Conservation (phyloP, 2,329 filamentous ascomycete genomes). For the Diaporthe capsici region DNA sequence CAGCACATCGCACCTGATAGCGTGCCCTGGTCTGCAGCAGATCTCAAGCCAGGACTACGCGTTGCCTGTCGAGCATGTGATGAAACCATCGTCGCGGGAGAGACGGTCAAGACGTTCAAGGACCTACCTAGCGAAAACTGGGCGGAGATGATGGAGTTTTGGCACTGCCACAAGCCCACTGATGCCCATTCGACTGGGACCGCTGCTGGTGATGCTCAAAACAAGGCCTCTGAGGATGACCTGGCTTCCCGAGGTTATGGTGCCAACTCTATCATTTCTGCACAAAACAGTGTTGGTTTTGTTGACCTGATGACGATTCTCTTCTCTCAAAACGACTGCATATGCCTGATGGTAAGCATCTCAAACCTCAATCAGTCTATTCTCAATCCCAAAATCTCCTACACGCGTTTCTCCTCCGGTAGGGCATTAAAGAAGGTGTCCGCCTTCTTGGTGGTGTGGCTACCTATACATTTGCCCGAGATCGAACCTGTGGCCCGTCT, state of each 20-base stretch:
- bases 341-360: conserved; percentile 55
- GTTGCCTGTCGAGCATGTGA: conserved; percentile 38
- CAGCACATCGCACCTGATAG: conserved; percentile 52
- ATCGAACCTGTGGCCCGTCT: conserved; percentile 57
- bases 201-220: conserved; percentile 36
- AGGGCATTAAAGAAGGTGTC: conserved; percentile 76
- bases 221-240: conserved; percentile 57
- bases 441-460: conserved; percentile 67
- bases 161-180: conserved; percentile 95
- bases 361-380: conserved; percentile 38
- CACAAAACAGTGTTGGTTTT: conserved; percentile 77
- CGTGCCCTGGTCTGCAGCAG: conserved; percentile 39
- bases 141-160: conserved; percentile 99
- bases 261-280: conserved; percentile 81
- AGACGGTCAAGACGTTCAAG: conserved; percentile 74
- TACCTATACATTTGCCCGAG: conserved; percentile 80
- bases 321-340: conserved; percentile 77
- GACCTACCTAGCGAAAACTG: conserved; percentile 96
- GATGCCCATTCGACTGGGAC: not conserved
- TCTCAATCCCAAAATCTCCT: conserved; percentile 32
- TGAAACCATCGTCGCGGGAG: conserved; percentile 47
- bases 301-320: conserved; percentile 87
- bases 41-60: conserved; percentile 25
- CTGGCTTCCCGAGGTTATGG: conserved; percentile 81
- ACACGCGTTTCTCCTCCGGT: not conserved